Conservation (phyloP, 176 grass and related monocot species). For the Pontederia crassipes region DNA sequence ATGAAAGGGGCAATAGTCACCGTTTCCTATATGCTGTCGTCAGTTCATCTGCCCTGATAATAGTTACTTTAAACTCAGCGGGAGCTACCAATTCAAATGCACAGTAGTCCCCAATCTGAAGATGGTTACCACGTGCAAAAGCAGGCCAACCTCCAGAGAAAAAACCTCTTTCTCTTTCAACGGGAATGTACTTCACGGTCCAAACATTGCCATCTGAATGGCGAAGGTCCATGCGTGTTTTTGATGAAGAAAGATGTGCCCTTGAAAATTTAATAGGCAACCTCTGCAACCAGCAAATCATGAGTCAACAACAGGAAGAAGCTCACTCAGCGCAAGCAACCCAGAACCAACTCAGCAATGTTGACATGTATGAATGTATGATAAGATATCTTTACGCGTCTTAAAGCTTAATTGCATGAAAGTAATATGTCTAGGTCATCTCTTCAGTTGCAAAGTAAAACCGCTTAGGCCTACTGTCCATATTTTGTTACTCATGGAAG, state of each 20-base stretch:
- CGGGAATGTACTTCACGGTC: constrained; percentile 8
- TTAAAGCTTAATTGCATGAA: too few species aligned
- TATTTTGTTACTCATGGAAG: too few species aligned
- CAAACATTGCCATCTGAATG: constrained; percentile 1
- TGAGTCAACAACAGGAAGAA: neutral
- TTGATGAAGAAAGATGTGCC: neutral
- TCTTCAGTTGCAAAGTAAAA: too few species aligned
- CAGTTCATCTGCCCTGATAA: too few species aligned
- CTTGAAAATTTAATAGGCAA: constrained; percentile 10
- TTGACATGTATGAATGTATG: too few species aligned
- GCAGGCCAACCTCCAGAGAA: constrained; percentile 19
- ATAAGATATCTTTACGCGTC: too few species aligned
- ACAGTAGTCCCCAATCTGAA: constrained; percentile 17
- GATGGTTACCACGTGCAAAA: constrained; percentile 3
- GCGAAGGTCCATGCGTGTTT: neutral
- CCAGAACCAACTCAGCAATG: too few species aligned
- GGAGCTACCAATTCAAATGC: neutral
- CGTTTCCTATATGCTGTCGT: too few species aligned
- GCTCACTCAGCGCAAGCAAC: neutral
- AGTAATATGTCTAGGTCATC: too few species aligned
- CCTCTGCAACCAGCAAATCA: neutral
- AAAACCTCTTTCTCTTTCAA: neutral
- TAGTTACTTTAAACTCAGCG: too few species aligned
- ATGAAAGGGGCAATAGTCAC: too few species aligned
- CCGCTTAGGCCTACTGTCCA: too few species aligned